phyloP scores from a whole-genome alignment of 257 asterid genomes.

The Petunia axillaris region DNA sequence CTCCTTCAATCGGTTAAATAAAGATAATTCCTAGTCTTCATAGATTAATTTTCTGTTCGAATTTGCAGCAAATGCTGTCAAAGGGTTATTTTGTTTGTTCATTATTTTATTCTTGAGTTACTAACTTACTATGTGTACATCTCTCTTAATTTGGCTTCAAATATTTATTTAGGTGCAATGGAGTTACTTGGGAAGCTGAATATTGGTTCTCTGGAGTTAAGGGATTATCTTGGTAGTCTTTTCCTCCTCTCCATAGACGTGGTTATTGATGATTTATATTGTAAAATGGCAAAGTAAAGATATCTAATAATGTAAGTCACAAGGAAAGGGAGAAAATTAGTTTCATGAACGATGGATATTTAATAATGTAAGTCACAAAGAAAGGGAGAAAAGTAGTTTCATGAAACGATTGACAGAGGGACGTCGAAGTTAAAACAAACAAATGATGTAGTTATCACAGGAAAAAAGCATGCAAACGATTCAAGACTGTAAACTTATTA shows the following conservation, averaged over 20 bases:
- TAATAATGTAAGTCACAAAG: too few species aligned
- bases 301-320: too few species aligned
- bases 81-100: background rate
- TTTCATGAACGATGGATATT: too few species aligned
- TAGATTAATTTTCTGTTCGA: too few species aligned
- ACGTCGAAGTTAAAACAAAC: too few species aligned
- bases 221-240: constrained; percentile 77
- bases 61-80: too few species aligned
- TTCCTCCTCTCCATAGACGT: constrained; percentile 17
- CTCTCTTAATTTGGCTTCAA: constrained; percentile 29
- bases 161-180: constrained; percentile 57
- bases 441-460: background rate
- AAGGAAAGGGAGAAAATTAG: too few species aligned
- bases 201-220: constrained; percentile 50
- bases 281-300: background rate
- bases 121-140: background rate
- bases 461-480: background rate
- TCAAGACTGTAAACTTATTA: too few species aligned
- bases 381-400: too few species aligned
- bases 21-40: background rate
- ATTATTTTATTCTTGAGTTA: background rate
- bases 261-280: background rate
- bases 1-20: background rate
- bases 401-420: too few species aligned
- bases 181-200: constrained; percentile 44